These are phyloP conservation scores for Marchantia paleacea DNA, from an alignment of 225 moss, liverwort and hornwort species.

Conservation along the genomic window DNA sequence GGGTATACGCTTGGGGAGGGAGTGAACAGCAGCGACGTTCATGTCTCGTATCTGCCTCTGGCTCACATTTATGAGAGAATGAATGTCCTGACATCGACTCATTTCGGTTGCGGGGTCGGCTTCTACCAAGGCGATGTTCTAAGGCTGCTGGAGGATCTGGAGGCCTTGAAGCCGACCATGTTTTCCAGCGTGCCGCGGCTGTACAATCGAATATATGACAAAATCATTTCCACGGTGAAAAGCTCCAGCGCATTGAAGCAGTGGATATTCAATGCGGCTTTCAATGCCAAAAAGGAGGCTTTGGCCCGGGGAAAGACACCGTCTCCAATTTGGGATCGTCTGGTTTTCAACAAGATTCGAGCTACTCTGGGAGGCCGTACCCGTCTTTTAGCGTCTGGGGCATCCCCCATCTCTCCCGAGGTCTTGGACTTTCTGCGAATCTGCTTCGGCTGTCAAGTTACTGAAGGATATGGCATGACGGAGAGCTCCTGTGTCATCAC, in stretches of 20 bases:
- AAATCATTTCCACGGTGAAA: constrained; percentile 72
- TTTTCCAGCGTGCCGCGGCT: constrained; percentile 91
- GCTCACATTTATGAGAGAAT: constrained; percentile 97
- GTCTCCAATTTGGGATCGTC: constrained; percentile 89
- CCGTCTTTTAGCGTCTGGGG: constrained; percentile 72
- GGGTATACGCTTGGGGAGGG: constrained; percentile 47
- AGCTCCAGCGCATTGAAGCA: constrained; percentile 73
- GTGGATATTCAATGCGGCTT: constrained; percentile 84
- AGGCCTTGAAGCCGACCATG: constrained; percentile 70
- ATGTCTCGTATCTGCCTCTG: constrained; percentile 82
- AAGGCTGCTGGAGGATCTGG: constrained; percentile 87
- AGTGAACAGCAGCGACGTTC: constrained; percentile 58
- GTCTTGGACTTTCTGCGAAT: constrained; percentile 88
- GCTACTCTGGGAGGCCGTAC: constrained; percentile 85
- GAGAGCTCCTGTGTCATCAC: constrained; percentile 79
- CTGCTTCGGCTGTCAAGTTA: constrained; percentile 86
- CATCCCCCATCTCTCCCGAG: constrained; percentile 88
- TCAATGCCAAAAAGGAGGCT: constrained; percentile 86
- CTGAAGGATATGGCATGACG: constrained; percentile 97
- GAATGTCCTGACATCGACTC: constrained; percentile 56
- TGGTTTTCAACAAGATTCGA: constrained; percentile 93
- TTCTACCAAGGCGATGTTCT: constrained; percentile 92
- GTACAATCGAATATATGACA: constrained; percentile 93
- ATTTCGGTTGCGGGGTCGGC: constrained; percentile 75
- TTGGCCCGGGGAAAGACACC: constrained; percentile 71